Base-by-base conservation (phyloP, 2,329 filamentous ascomycete genomes). In the Fusarium luffae region DNA sequence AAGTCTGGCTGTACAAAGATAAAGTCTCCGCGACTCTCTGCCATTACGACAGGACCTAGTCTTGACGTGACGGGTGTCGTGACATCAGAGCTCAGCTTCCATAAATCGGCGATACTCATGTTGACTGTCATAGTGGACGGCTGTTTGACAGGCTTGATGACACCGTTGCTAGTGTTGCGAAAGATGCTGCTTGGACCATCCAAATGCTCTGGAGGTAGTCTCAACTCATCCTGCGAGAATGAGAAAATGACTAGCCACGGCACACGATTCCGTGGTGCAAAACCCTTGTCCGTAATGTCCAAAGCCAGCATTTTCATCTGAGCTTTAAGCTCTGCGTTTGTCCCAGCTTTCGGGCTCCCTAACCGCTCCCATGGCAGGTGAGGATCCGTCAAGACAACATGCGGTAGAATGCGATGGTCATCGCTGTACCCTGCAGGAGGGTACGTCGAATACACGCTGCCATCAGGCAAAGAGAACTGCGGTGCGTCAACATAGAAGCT, bases 321-420 rank as follows among this genome's bases (percentile, higher is more conserved):
- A 0, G 44, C 1, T 2, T 50, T 50, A 18, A 51, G 46, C 0
- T 23, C 44, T 51, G 25, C 58, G 54, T 46, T 54, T 16, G 4
- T 46, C 46, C 54, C 54, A 13, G n/a, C 43, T 2, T 37, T 64
- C 1, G 58, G 59, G 19, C 71, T 78, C 1, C 64, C 77, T 1
- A 68, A 18, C 2, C 81, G 63, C 66, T 82, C 80, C 84, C 84
- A 85, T 0, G 83, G 83, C 3, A 84, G 63, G 56, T 79, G 76
- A 0, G 82, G 79, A 61, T 85, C 81, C 2, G 68, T 81, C 21
- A 85, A 74, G 7, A 85, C 80, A 0, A 85, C 67, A 66, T 85
- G 83, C 2, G 83, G 84, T 5, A 85, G 66, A 2, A 80, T 77
- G 1, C 71, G 37, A 7, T 57, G 59, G 2, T 75, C 60, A n/a